Conservation (phyloP, 2,329 filamentous ascomycete species). For the Botrytis elliptica region DNA sequence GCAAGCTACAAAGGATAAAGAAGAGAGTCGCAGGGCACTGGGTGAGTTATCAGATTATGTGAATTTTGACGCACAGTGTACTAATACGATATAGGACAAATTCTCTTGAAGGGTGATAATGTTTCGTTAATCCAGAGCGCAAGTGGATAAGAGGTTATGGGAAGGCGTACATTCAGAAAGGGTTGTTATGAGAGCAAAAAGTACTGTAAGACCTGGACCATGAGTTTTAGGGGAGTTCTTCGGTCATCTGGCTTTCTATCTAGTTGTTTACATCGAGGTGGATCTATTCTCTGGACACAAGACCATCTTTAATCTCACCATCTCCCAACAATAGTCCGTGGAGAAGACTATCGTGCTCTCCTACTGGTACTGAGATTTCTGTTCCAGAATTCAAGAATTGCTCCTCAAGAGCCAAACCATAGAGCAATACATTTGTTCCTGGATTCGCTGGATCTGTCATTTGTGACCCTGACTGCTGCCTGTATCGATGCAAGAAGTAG, state of each 20-base stretch:
- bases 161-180: constrained; percentile 31
- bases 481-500: constrained; percentile 78
- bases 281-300: constrained; percentile 25
- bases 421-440: constrained; percentile 59
- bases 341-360: constrained; percentile 73
- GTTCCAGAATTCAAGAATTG: constrained; percentile 66
- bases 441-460: constrained; percentile 47
- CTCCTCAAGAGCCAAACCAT: constrained; percentile 81
- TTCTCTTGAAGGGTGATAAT: constrained; percentile 66
- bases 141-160: constrained; percentile 33
- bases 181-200: constrained; percentile 30
- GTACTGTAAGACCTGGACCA: constrained; percentile 21
- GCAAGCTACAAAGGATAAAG: constrained; percentile 75
- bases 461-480: constrained; percentile 40
- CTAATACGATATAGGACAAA: constrained; percentile 51
- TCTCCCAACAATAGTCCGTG: constrained; percentile 74
- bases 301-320: constrained; percentile 54
- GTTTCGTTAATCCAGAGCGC: constrained; percentile 59
- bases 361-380: constrained; percentile 68
- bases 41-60: constrained; percentile 57
- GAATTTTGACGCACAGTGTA: not conserved
- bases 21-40: constrained; percentile 73
- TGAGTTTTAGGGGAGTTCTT: constrained; percentile 22
- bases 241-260: constrained; percentile 15
- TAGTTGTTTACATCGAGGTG: constrained; percentile 20